These are phyloP conservation scores for Phialophora macrospora DNA, from an alignment of 2,329 filamentous ascomycete genomes.

Conservation along the genomic window DNA sequence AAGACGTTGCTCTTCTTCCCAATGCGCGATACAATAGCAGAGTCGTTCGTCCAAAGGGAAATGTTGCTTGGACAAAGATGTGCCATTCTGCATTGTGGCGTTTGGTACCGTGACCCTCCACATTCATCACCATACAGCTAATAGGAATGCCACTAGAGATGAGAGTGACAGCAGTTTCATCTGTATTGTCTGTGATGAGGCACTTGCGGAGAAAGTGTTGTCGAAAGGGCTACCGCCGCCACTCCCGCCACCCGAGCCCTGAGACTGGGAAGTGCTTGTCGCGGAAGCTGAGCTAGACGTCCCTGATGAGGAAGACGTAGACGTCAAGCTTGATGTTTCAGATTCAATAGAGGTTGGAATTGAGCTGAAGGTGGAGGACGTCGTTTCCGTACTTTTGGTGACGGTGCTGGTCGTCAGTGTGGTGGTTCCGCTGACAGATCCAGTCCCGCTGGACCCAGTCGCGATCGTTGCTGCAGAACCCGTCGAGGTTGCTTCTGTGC, in stretches of 20 bases:
- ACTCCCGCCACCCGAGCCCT: constrained; percentile 54
- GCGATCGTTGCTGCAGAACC: constrained; percentile 41
- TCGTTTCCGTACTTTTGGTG: constrained; percentile 3
- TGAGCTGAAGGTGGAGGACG: constrained; percentile 42
- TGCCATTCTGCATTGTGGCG: background rate
- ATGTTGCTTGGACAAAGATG: background rate
- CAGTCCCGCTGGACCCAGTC: constrained; percentile 16
- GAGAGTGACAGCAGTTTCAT: background rate
- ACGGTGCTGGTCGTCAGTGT: constrained; percentile 10
- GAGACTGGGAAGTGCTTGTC: constrained; percentile 64
- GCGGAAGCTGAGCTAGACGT: constrained; percentile 77
- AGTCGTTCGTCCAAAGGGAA: background rate
- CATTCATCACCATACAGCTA: background rate
- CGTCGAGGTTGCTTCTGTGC: constrained; percentile 52
- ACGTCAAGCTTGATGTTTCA: constrained; percentile 45
- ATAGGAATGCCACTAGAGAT: background rate
- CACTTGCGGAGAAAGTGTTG: background rate
- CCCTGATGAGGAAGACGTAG: constrained; percentile 46
- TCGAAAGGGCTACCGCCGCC: constrained; percentile 65
- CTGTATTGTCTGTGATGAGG: background rate
- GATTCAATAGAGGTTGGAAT: constrained; percentile 46
- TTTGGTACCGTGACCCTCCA: background rate
- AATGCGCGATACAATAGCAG: background rate
- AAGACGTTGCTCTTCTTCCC: background rate
- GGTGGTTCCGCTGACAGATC: constrained; percentile 4